These are phyloP conservation scores for Talaromyces funiculosus DNA, from an alignment of 2,329 filamentous ascomycete species.

Conservation along the genomic window DNA sequence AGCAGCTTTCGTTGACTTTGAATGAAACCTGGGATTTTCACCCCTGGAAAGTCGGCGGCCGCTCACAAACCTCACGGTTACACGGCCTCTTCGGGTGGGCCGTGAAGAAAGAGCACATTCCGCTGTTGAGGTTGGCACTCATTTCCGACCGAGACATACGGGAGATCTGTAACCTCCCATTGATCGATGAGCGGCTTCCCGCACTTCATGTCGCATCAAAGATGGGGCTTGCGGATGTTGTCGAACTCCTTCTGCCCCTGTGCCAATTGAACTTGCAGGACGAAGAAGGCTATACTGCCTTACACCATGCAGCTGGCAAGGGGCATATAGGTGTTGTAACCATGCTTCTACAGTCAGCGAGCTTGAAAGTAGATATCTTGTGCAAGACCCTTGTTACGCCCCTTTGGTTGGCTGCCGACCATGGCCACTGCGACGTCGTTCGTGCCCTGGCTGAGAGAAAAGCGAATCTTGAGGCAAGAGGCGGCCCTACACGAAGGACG, in stretches of 20 bases:
- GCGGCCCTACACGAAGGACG: background rate
- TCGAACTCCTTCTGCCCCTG: background rate
- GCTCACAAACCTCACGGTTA: conserved; percentile 16
- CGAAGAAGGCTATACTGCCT: conserved; percentile 7
- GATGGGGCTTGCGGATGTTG: conserved; percentile 7
- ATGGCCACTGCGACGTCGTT: conserved; percentile 4
- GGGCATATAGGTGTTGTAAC: background rate
- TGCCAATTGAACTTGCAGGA: conserved; percentile 8
- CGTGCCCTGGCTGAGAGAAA: background rate
- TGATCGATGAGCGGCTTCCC: conserved; percentile 17
- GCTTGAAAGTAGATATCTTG: background rate
- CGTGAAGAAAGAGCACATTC: conserved; percentile 18
- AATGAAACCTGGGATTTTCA: conserved; percentile 22
- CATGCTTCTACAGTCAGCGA: background rate
- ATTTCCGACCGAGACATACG: background rate
- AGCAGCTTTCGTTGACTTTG: conserved; percentile 14
- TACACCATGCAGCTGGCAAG: conserved; percentile 9
- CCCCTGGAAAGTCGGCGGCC: conserved; percentile 18
- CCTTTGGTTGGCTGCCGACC: conserved; percentile 9
- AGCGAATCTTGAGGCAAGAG: conserved; percentile 6
- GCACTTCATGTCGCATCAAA: conserved; percentile 20
- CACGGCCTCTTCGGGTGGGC: conserved; percentile 22
- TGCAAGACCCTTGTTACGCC: conserved; percentile 7
- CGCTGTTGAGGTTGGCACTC: conserved; percentile 15
- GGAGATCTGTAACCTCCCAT: conserved; percentile 16